A percentile compares a stretch with the other conserved stretches of the same genome.
Evolutionary conservation across 129 eudicot species (phyloP).

Genomic region (Solidago caesia): DNA sequence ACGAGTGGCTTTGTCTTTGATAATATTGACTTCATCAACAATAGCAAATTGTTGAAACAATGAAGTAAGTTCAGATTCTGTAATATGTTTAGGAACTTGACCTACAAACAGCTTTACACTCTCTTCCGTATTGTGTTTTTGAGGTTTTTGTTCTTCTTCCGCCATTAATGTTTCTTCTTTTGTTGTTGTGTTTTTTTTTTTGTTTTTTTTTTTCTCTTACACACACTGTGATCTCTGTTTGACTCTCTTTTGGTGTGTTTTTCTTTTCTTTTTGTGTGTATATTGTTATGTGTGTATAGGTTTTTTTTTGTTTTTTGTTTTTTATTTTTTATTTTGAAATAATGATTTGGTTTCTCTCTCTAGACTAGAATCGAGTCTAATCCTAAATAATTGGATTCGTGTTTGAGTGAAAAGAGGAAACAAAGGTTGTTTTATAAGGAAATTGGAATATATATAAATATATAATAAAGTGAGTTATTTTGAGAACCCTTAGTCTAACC

Average conservation of each 20-base stretch:
- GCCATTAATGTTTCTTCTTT: slow-evolving; percentile 39
- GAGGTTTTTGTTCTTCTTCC: slow-evolving; percentile 31
- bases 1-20: slow-evolving; percentile 84
- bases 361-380: neutral
- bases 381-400: slow-evolving; percentile 31
- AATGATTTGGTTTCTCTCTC: too few species aligned
- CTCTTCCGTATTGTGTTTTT: slow-evolving; percentile 45
- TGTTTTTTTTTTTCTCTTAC: neutral
- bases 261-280: neutral
- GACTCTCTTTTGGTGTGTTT: slow-evolving; percentile 15
- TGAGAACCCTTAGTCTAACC: too few species aligned
- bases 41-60: slow-evolving; percentile 68
- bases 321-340: too few species aligned
- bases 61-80: slow-evolving; percentile 63
- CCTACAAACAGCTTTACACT: slow-evolving; percentile 96
- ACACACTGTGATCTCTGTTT: slow-evolving; percentile 29
- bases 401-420: slow-evolving; percentile 23
- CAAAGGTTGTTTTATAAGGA: neutral
- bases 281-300: neutral
- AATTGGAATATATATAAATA: too few species aligned
- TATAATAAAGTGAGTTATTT: too few species aligned
- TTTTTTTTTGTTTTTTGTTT: too few species aligned
- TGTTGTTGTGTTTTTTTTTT: slow-evolving; percentile 31
- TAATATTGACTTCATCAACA: slow-evolving; percentile 92
- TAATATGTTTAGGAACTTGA: slow-evolving; percentile 95